Conservation (phyloP, 345 rosid genomes). For the Angophora floribunda region DNA sequence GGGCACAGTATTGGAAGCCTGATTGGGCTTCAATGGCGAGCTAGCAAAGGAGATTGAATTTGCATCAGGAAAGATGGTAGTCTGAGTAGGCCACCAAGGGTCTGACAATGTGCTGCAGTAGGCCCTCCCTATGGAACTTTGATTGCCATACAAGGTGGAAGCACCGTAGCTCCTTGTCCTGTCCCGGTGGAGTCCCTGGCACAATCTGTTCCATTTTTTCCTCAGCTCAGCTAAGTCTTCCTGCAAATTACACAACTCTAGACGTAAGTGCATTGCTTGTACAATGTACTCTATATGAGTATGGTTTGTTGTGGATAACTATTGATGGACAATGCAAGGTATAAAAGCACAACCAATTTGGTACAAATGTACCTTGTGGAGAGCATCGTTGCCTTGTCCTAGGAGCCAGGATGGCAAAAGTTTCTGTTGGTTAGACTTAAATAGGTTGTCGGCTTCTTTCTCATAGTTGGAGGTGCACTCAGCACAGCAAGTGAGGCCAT, state of each 20-base stretch:
- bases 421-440: conserved; percentile 41
- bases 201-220: conserved; percentile 68
- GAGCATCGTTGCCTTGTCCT: conserved; percentile 21
- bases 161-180: conserved; percentile 1
- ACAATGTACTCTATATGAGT: not conserved
- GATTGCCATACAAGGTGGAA: not conserved
- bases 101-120: conserved; percentile 21
- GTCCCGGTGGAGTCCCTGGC: conserved; percentile 48
- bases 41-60: conserved; percentile 31
- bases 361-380: conserved; percentile 35
- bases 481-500: conserved; percentile 34
- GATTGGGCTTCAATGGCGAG: conserved; percentile 21
- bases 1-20: conserved; percentile 29
- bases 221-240: conserved; percentile 42
- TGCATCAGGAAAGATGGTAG: conserved; percentile 33
- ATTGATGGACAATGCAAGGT: not conserved
- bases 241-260: conserved; percentile 13
- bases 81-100: conserved; percentile 42
- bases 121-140: conserved; percentile 14
- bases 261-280: not conserved
- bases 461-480: conserved; percentile 71
- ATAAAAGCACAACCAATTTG: not conserved
- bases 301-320: not conserved
- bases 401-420: conserved; percentile 68
- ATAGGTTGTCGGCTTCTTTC: conserved; percentile 52